phyloP scores from a whole-genome alignment of 805 yeast genomes.

The Wickerhamiella occidentalis region DNA sequence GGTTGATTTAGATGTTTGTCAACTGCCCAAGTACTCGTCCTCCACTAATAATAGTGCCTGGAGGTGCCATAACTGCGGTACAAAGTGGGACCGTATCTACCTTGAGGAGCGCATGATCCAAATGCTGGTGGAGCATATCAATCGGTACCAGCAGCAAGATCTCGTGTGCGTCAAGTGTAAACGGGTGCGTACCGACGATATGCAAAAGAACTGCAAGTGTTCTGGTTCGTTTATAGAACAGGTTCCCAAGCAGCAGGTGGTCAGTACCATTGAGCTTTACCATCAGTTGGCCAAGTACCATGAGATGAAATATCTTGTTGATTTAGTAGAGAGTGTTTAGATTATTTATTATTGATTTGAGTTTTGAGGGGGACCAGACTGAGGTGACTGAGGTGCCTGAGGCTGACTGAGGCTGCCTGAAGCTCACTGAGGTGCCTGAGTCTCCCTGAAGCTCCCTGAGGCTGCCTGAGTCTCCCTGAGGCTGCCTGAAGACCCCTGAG shows the following conservation, averaged over 20 bases:
- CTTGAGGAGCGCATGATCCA: slow-evolving; percentile 71
- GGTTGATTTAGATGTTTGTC: slow-evolving; percentile 72
- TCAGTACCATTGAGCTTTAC: slow-evolving; percentile 37
- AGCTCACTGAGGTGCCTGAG: too few species aligned
- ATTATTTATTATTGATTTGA: background rate
- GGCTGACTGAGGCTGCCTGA: too few species aligned
- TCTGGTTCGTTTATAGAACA: slow-evolving; percentile 59
- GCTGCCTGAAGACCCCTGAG: too few species aligned
- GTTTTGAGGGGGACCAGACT: too few species aligned
- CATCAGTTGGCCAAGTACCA: slow-evolving; percentile 47
- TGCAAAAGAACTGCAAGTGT: slow-evolving; percentile 69
- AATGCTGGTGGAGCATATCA: slow-evolving; percentile 42
- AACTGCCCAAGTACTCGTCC: slow-evolving; percentile 27
- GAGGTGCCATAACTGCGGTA: slow-evolving; percentile 41
- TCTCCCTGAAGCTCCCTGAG: too few species aligned
- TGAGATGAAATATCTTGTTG: slow-evolving; percentile 31
- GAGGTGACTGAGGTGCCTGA: too few species aligned
- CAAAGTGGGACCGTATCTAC: slow-evolving; percentile 49
- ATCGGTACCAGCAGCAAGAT: slow-evolving; percentile 68
- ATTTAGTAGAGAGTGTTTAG: background rate
- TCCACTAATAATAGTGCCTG: slow-evolving; percentile 38
- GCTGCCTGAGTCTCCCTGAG: too few species aligned
- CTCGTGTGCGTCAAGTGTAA: slow-evolving; percentile 68
- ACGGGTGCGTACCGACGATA: slow-evolving; percentile 48
- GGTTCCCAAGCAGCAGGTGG: slow-evolving; percentile 35